Base-by-base conservation (phyloP, 2,329 filamentous ascomycete genomes). In the Beauveria rudraprayagi region DNA sequence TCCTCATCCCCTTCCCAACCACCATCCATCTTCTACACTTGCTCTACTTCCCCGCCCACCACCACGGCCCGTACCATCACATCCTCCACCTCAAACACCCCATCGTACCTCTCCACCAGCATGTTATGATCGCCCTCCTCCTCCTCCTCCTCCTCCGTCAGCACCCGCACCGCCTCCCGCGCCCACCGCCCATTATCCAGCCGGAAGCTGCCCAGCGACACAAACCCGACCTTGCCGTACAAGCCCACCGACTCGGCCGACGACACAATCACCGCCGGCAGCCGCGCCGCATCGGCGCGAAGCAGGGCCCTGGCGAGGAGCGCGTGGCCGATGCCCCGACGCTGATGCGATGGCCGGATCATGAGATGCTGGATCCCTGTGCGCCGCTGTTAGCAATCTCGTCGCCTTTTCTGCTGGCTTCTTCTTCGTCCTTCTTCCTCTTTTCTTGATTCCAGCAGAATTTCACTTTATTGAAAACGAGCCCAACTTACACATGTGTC, bases 351-450 rank as follows among this genome's bases (percentile, higher is more conserved):
- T 2, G 68, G 66, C 17, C 65, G 61, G 8, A 69, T 59, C 66
- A 67, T 69, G 19, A 67, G 61, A n/a, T 65, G 65, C 19, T 64
- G 63, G 19, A 67, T 57, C 50, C 64, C 65, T 68, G 22, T 40
- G n/a, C 16, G 4, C 40, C 19, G 22, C 14, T 26, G 22, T 64
- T 41, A 59, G 60, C 51, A 19, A 26, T 22, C 8, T 37, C 19
- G 14, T 41, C 43, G 24, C 5, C 24, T 26, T 11, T 60, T 34
- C 19, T 37, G 34, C 16, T 37, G 34, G 34, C 34, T 37, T 24
- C 24, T 19, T 28, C 3, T 7, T 46, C 24, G 10, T 26, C 16
- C 6, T 34, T 34, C 28, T 51, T 8, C 7, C 6, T 24, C 17
- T 37, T 37, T 37, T 14, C 34, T 37, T 5, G 11, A 16, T 37